Base-by-base conservation (phyloP, 1,139 yeast genomes). In the Meyerozyma athensensis region DNA sequence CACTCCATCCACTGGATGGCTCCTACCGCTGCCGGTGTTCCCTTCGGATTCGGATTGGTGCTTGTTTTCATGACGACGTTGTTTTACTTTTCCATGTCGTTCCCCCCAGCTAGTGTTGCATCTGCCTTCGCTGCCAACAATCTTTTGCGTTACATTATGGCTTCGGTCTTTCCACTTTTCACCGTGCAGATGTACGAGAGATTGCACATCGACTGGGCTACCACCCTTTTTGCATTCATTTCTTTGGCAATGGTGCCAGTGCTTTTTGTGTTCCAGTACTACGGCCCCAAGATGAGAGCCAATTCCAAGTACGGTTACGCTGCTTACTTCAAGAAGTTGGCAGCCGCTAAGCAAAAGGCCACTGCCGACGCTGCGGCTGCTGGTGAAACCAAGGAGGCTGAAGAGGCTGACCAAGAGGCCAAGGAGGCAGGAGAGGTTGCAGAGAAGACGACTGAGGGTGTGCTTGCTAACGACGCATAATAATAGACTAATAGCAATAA, bases 51-150 rank as follows among this genome's bases (percentile, higher is more conserved):
- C 52, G 86, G 92, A 2, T 67, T 82, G 43, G 74, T 84, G 44
- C 65, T 83, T 52, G 75, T 86, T 37, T 86, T 86, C 69, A 85
- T 86, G 58, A 65, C 86, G 10, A 77, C 80, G 31, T 69, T 86
- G 53, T 72, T 80, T 41, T 86, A 86, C 57, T 79, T 86, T 56
- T 73, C 86, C 28, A 70, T 79, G 69, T 61, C 86, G 4, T 86
- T 79, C 60, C 95, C 95, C 19, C 86, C 95, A 37, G 57, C 76
- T 34, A 71, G 74, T 26, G 81, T 83, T 28, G 92, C 94, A 0
- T 80, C 87, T 17, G 86, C 90, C 2, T 57, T 84, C 41, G 92
- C 92, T 33, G 95, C 95, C 4, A 85, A 84, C 59, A 84, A 83
- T 53, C 64, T 85, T 48, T 60, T 79, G 43, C 74, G 92, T 59